Conservation (phyloP, 2,329 filamentous ascomycete genomes). For the Ophiostoma tasmaniense region DNA sequence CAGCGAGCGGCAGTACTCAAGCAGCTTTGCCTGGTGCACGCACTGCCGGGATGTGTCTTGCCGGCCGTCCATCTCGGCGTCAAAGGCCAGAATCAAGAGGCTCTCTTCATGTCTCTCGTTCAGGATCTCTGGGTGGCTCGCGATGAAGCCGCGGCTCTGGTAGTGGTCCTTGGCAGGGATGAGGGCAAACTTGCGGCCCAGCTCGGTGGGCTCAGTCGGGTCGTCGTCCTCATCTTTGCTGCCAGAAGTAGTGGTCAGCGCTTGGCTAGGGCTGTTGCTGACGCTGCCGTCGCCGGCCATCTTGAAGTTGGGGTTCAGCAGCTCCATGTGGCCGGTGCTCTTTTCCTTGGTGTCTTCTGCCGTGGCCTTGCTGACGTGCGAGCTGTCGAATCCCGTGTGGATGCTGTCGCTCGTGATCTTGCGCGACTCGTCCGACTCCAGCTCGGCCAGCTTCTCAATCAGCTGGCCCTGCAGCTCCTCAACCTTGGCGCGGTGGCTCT, state of each 20-base stretch:
- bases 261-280: slow-evolving; percentile 23
- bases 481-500: slow-evolving; percentile 69
- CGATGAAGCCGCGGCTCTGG: slow-evolving; percentile 66
- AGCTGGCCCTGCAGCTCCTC: slow-evolving; percentile 69
- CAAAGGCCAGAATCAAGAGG: slow-evolving; percentile 83
- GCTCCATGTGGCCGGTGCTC: slow-evolving; percentile 46
- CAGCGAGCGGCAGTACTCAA: slow-evolving; percentile 90
- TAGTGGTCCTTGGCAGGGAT: slow-evolving; percentile 70
- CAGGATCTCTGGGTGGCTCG: slow-evolving; percentile 68
- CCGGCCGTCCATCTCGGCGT: slow-evolving; percentile 68
- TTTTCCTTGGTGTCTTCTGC: slow-evolving; percentile 47
- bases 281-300: slow-evolving; percentile 6
- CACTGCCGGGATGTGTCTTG: slow-evolving; percentile 73
- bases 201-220: slow-evolving; percentile 64
- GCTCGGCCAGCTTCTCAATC: slow-evolving; percentile 61
- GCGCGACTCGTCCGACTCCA: slow-evolving; percentile 74
- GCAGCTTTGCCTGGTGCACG: slow-evolving; percentile 83
- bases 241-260: background rate
- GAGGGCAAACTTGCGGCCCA: slow-evolving; percentile 72
- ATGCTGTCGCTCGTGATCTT: slow-evolving; percentile 94
- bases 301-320: slow-evolving; percentile 58
- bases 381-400: slow-evolving; percentile 84
- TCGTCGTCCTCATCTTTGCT: slow-evolving; percentile 51
- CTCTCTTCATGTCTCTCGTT: slow-evolving; percentile 80
- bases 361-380: slow-evolving; percentile 59